A percentile compares a stretch with the other conserved stretches of the same genome.
Evolutionary conservation across 2,329 filamentous ascomycete genomes (phyloP).

Genomic region (Elsinoe perseae): DNA sequence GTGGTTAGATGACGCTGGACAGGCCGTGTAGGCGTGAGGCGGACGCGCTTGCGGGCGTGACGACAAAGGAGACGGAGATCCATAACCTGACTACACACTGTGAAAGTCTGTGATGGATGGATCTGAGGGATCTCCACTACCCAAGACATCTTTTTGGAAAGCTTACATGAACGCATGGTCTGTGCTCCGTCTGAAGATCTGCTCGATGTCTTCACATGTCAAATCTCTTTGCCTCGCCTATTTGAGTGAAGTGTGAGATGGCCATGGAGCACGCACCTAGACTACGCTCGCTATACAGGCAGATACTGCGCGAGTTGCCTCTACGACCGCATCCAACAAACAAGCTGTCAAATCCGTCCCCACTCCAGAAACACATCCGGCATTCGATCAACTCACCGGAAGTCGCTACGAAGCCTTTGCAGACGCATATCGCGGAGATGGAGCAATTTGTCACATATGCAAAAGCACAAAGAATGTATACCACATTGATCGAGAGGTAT

Average conservation of each 20-base stretch:
- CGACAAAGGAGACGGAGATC: not conserved
- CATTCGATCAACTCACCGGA: conserved; percentile 45
- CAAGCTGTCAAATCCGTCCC: conserved; percentile 51
- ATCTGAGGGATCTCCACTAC: not conserved
- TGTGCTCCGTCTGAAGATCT: conserved; percentile 1
- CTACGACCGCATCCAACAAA: conserved; percentile 52
- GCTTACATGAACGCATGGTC: conserved; percentile 2
- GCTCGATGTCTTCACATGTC: not conserved
- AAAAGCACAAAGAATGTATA: conserved; percentile 76
- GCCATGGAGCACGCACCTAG: conserved; percentile 32
- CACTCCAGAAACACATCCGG: conserved; percentile 63
- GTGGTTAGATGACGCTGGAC: not conserved
- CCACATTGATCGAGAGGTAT: conserved; percentile 76
- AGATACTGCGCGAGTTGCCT: conserved; percentile 81
- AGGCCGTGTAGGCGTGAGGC: not conserved
- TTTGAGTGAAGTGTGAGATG: not conserved
- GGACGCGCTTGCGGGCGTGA: not conserved
- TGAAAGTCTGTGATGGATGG: not conserved
- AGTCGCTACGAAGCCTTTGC: conserved; percentile 22
- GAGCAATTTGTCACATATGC: conserved; percentile 76
- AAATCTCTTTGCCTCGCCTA: not conserved
- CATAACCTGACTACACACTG: not conserved
- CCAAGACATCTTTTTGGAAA: conserved; percentile 4
- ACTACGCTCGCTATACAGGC: conserved; percentile 75
- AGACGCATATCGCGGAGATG: conserved; percentile 44